Evolutionary conservation across 2,329 filamentous ascomycete genomes (phyloP).

Genomic region (Sordariomycetes sp.): DNA sequence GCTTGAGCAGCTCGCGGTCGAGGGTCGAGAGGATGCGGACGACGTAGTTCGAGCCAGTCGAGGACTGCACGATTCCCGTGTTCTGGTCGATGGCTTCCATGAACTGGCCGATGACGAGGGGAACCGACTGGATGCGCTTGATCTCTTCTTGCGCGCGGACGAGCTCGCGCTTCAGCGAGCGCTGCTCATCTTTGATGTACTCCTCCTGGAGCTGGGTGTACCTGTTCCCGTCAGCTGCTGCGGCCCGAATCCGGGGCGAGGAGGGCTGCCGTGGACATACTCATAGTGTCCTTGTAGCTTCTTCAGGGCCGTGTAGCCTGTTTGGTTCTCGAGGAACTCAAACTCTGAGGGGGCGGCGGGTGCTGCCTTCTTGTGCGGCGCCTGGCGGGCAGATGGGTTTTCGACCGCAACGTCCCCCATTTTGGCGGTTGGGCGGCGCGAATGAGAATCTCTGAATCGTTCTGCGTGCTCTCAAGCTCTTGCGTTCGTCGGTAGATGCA

Average conservation of each 20-base stretch:
- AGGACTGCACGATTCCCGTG: constrained; percentile 97
- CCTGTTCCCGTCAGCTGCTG: constrained; percentile 29
- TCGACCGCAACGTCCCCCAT: constrained; percentile 90
- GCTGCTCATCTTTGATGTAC: constrained; percentile 99
- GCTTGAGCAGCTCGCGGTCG: constrained; percentile 96
- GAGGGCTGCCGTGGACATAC: constrained; percentile 47
- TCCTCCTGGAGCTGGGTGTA: constrained; percentile 98
- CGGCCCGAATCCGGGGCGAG: neutral
- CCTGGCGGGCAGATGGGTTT: constrained; percentile 63
- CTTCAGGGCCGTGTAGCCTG: constrained; percentile 84
- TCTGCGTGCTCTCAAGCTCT: too few relatives aligned
- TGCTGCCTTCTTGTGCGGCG: constrained; percentile 72
- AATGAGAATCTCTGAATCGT: too few relatives aligned
- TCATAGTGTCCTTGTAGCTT: constrained; percentile 94
- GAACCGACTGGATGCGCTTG: constrained; percentile 98
- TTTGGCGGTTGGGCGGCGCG: constrained; percentile 3
- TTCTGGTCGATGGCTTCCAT: constrained; percentile 99
- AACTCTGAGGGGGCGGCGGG: constrained; percentile 80
- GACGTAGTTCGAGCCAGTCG: constrained; percentile 97
- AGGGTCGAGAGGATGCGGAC: constrained; percentile 97
- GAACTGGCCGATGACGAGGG: constrained; percentile 95
- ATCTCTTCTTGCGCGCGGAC: constrained; percentile 98
- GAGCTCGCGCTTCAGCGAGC: constrained; percentile 92
- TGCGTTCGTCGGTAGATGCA: too few relatives aligned
- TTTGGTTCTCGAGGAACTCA: constrained; percentile 78